Evolutionary conservation across 768 basidiomycete genomes (phyloP), one percentile per base, ranked within the genome.

Genomic region (Tephrocybe sp.): DNA sequence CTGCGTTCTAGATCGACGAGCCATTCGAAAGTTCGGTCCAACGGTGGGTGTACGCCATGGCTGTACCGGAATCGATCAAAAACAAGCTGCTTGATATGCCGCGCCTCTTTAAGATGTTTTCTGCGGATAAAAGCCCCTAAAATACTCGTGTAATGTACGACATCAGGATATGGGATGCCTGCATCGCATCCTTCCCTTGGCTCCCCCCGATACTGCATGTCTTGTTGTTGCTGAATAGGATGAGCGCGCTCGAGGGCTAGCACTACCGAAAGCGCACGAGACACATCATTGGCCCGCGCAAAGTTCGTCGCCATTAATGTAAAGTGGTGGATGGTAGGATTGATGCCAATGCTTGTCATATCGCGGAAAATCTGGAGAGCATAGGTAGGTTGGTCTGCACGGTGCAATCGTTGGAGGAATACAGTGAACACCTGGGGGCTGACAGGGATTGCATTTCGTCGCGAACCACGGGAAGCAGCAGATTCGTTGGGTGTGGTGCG

Each of bases 271-370:
- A 78, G 58, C 8, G 77, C 74, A 8, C 64, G 57, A 1, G 8
- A 12, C 0, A 64, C 55, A 30, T 77, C 66, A 1, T 73, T 76
- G 13, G 47, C 43, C 13, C 67, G 62, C 12, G 79, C 78, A 55
- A 75, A 83, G 9, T 63, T 64, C 1, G 75, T 71, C 0, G 75
- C 76, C 26, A 82, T 58, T 25, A 76, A 71, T n/a, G 78, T 77
- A 57, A 76, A 76, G 30, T 80, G 75, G n/a, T 75, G 62, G 6
- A 72, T 56, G 19, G 64, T 64, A 0, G 84, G 84, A 5, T 57
- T 44, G 24, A 87, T 53, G 4, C 75, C 76, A 0, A 76, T 57
- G 6, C 57, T 43, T 3, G 69, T 38, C 81, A 87, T 84, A 58
- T 86, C 82, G n/a, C 54, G 54, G 31, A 87, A 43, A 16, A 85